A percentile compares a stretch with the other conserved stretches of the same genome.
Conservation (phyloP, 805 yeast species). For the Candida quercuum region DNA sequence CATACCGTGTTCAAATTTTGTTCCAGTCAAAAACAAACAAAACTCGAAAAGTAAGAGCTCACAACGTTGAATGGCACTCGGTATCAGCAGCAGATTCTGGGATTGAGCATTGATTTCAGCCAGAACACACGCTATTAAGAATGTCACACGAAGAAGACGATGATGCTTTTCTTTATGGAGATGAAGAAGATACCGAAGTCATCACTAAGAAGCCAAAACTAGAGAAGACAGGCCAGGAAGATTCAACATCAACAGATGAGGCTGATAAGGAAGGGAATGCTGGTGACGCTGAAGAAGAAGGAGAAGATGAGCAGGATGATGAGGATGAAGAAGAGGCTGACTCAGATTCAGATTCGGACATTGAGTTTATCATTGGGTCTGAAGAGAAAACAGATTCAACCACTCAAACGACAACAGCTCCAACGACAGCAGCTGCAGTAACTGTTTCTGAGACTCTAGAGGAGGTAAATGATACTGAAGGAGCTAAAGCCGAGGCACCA, state of each 20-base stretch:
- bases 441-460: constrained; percentile 28
- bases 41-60: too few relatives aligned
- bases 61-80: too few relatives aligned
- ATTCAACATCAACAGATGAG: neutral
- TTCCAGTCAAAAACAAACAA: too few relatives aligned
- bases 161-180: constrained; percentile 47
- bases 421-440: constrained; percentile 24
- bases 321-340: constrained; percentile 46
- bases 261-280: constrained; percentile 4
- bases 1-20: too few relatives aligned
- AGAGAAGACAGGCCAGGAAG: constrained; percentile 29
- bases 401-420: constrained; percentile 14
- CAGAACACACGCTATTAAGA: neutral
- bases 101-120: too few relatives aligned
- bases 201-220: constrained; percentile 8
- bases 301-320: constrained; percentile 36
- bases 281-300: constrained; percentile 22
- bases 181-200: constrained; percentile 10
- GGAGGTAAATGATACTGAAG: constrained; percentile 29
- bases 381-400: constrained; percentile 22
- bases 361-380: constrained; percentile 75
- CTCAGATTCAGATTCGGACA: constrained; percentile 53
- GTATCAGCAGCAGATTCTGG: too few relatives aligned
- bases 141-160: constrained; percentile 48
- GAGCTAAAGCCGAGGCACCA: constrained; percentile 16